Conservation (phyloP, 106 monocot species). For the Dioscorea dumetorum region DNA sequence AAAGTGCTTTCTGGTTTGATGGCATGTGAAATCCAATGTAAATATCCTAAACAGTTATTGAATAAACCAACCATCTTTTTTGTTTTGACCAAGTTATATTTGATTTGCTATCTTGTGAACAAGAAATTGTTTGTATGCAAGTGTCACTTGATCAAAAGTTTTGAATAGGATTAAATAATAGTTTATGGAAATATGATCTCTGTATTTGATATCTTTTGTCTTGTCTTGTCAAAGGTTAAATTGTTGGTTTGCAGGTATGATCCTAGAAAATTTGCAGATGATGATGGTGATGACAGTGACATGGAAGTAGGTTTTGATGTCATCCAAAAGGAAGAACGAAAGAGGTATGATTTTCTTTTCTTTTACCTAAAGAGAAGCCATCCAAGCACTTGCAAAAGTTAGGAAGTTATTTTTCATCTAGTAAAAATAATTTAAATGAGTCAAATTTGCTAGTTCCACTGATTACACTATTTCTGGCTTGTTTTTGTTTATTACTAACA, state of each 20-base stretch:
- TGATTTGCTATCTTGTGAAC: not conserved
- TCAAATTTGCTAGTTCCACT: not conserved
- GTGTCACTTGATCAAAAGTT: not conserved
- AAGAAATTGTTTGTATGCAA: not conserved
- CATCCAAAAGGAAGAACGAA: conserved; percentile 49
- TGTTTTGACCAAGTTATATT: not conserved
- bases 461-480: not conserved
- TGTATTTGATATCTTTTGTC: not conserved
- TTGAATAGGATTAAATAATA: no score
- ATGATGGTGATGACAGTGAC: conserved; percentile 52
- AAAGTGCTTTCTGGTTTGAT: no score
- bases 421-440: not conserved
- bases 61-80: not conserved
- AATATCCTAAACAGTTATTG: no score
- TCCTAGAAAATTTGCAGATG: conserved; percentile 29
- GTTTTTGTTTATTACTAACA: not conserved
- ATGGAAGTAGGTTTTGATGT: conserved; percentile 65
- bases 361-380: no score
- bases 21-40: no score
- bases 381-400: no score
- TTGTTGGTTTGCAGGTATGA: conserved; percentile 38
- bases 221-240: not conserved
- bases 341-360: conserved; percentile 23
- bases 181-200: no score
- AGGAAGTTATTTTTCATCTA: not conserved